These are phyloP conservation scores for Zygoascus flipseniorum DNA, from an alignment of 805 yeast species.

Conservation along the genomic window DNA sequence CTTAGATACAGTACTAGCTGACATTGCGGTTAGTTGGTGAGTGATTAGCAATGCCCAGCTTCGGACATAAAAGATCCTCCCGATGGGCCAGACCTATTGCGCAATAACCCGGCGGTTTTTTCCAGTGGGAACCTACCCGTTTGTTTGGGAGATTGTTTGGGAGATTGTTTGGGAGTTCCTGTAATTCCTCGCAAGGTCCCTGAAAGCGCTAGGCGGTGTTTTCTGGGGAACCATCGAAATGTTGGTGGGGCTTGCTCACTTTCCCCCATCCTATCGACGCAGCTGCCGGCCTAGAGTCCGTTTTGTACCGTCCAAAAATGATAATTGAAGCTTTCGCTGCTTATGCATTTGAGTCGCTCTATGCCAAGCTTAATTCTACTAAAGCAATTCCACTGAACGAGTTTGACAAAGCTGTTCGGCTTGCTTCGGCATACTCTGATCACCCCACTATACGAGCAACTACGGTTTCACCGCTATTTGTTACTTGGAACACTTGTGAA, in stretches of 20 bases:
- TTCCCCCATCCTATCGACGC: neutral
- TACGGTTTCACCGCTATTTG: constrained; percentile 55
- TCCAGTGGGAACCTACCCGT: too few species aligned
- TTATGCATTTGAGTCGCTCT: constrained; percentile 34
- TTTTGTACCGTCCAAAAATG: neutral
- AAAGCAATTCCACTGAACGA: neutral
- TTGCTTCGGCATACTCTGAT: constrained; percentile 1
- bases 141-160: neutral
- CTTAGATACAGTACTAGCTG: neutral
- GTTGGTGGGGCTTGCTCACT: neutral
- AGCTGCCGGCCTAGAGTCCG: too few species aligned
- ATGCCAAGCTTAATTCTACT: constrained; percentile 20
- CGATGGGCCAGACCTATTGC: too few species aligned
- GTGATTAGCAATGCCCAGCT: neutral
- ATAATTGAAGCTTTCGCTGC: constrained; percentile 28
- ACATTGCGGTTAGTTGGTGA: neutral
- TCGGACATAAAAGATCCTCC: neutral
- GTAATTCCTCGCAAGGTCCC: too few species aligned
- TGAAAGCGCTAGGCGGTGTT: too few species aligned
- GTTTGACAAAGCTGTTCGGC: neutral
- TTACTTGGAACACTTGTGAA: constrained; percentile 60
- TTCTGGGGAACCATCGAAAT: too few species aligned
- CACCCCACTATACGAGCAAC: neutral
- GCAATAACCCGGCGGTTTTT: too few species aligned
- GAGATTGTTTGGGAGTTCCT: neutral